These are phyloP conservation scores for Blumeriella jaapii DNA, from an alignment of 2,329 filamentous ascomycete genomes.

Conservation along the genomic window DNA sequence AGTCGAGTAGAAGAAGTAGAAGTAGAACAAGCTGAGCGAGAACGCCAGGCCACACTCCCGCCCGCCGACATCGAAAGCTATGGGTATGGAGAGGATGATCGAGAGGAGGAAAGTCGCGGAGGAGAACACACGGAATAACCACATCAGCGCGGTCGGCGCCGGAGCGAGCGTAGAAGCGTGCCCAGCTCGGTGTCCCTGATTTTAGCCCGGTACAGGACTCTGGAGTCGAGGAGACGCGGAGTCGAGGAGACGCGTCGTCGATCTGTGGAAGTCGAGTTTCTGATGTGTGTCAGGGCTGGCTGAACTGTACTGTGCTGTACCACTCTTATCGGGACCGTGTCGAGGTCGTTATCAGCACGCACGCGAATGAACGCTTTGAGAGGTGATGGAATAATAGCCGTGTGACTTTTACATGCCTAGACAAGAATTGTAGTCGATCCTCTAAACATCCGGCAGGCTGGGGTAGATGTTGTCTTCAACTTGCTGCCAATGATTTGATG, in stretches of 20 bases:
- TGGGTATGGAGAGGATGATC: constrained; percentile 89
- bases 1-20: constrained; percentile 81
- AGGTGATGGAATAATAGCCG: too few relatives aligned
- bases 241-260: constrained; percentile 10
- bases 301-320: constrained; percentile 5
- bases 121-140: constrained; percentile 69
- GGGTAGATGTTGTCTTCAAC: too few relatives aligned
- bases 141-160: constrained; percentile 53
- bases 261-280: constrained; percentile 1
- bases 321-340: too few relatives aligned
- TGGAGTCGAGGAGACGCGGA: constrained; percentile 1
- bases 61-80: constrained; percentile 96
- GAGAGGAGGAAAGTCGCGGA: constrained; percentile 79
- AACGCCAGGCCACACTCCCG: constrained; percentile 89
- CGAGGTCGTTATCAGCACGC: constrained; percentile 10
- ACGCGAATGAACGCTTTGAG: too few relatives aligned
- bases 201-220: constrained; percentile 2
- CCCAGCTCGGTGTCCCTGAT: constrained; percentile 19
- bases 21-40: constrained; percentile 76
- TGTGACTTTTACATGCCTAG: too few relatives aligned
- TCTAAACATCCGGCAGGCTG: too few relatives aligned
- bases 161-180: constrained; percentile 36
- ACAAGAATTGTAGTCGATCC: too few relatives aligned
- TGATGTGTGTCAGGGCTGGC: constrained; percentile 1
- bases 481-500: too few relatives aligned